Percentiles rank a stretch among this genome's conserved stretches.
Evolutionary conservation across 371 early-diverging fungal species (phyloP).

Genomic region (Mucor indicus): DNA sequence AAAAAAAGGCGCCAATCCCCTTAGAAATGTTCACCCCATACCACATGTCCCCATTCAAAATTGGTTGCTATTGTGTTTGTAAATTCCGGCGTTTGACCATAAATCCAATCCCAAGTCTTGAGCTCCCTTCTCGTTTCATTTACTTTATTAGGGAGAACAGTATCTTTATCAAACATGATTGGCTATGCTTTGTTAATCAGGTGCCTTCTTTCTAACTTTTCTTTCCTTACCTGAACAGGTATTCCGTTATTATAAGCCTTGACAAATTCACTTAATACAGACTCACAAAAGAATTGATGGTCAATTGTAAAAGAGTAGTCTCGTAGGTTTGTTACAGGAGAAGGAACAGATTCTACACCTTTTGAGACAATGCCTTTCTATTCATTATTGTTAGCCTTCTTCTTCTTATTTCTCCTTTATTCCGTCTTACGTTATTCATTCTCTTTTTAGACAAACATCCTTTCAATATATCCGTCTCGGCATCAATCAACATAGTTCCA

Average conservation of each 20-base stretch:
- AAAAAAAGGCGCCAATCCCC: background rate
- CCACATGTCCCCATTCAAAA: constrained; percentile 64
- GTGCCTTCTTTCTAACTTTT: too few relatives aligned
- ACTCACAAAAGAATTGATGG: constrained; percentile 80
- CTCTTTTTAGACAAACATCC: constrained; percentile 40
- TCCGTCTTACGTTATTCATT: constrained; percentile 31
- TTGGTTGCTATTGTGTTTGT: constrained; percentile 53
- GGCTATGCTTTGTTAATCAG: too few relatives aligned
- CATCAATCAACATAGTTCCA: constrained; percentile 95
- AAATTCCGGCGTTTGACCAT: constrained; percentile 92
- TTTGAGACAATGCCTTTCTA: constrained; percentile 61
- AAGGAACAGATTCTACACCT: constrained; percentile 89
- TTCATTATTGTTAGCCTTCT: background rate
- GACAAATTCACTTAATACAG: constrained; percentile 70
- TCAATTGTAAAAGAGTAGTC: constrained; percentile 80
- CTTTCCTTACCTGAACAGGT: constrained; percentile 29
- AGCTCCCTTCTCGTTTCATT: constrained; percentile 36
- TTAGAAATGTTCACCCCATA: constrained; percentile 25
- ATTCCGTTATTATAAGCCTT: constrained; percentile 42
- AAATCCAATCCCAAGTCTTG: constrained; percentile 88
- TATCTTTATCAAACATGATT: constrained; percentile 28
- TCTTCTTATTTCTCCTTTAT: background rate
- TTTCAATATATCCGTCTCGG: constrained; percentile 71
- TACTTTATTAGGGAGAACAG: constrained; percentile 32
- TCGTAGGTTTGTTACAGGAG: constrained; percentile 79